Conservation (phyloP, 176 grass and related monocot species). For the Musa itinerans region DNA sequence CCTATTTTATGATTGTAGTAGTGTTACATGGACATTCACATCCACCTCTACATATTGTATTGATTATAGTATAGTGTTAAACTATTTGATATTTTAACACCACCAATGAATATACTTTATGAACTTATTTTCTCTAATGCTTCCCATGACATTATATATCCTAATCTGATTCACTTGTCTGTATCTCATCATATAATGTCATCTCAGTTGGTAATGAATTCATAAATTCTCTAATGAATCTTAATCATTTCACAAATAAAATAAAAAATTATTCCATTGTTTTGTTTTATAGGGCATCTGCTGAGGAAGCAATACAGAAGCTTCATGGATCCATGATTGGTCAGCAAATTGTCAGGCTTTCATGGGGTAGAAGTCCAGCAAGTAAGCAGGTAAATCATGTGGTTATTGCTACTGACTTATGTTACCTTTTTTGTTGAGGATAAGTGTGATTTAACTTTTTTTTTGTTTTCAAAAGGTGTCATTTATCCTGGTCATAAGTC, state of each 20-base stretch:
- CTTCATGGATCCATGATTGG: slow-evolving; percentile 91
- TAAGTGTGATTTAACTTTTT: not conserved
- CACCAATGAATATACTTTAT: not conserved
- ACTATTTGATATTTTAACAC: not conserved
- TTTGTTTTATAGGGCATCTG: slow-evolving; percentile 51
- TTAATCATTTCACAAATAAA: not conserved
- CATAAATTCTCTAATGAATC: not conserved
- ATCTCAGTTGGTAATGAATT: not conserved
- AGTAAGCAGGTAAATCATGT: slow-evolving; percentile 69
- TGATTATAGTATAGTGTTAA: too few species aligned
- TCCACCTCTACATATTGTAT: too few species aligned
- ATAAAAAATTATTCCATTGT: not conserved
- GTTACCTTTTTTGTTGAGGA: not conserved
- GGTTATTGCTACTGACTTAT: not conserved
- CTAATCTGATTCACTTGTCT: not conserved
- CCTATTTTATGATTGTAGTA: not conserved
- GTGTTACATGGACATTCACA: too few species aligned
- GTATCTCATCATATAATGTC: not conserved
- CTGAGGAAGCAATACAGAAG: slow-evolving; percentile 92
- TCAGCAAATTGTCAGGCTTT: slow-evolving; percentile 88
- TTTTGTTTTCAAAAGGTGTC: not conserved
- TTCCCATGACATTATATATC: not conserved
- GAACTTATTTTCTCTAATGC: not conserved
- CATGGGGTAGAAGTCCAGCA: slow-evolving; percentile 81
- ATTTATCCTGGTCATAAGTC: not conserved